Percentiles rank a stretch among this genome's conserved stretches.
Conservation (phyloP, 2,329 filamentous ascomycete species). For the Epichloe sylvatica region DNA sequence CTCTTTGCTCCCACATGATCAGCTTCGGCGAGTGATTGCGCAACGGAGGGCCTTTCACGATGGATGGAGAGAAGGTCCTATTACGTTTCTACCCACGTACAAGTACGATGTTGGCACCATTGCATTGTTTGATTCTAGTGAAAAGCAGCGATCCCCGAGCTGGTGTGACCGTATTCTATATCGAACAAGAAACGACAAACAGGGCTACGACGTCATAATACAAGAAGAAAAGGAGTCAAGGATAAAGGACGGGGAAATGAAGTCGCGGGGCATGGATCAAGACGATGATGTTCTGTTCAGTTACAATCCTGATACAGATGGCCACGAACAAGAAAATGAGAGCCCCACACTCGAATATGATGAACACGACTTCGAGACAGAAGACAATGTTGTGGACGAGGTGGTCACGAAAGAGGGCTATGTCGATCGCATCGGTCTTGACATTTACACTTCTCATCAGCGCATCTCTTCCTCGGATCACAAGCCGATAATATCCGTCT, state of each 20-base stretch:
- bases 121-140: constrained; percentile 84
- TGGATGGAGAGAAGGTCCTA: constrained; percentile 79
- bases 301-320: constrained; percentile 72
- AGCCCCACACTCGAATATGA: constrained; percentile 40
- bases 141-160: constrained; percentile 82
- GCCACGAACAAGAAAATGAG: constrained; percentile 25
- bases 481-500: constrained; percentile 76
- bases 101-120: constrained; percentile 96
- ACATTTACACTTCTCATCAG: constrained; percentile 76
- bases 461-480: constrained; percentile 86
- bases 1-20: constrained; percentile 80
- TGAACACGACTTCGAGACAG: constrained; percentile 36
- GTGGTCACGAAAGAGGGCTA: constrained; percentile 45
- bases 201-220: constrained; percentile 48
- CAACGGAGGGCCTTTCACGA: constrained; percentile 73
- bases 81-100: constrained; percentile 85
- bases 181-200: constrained; percentile 57
- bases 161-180: constrained; percentile 96
- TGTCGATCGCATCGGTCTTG: constrained; percentile 38
- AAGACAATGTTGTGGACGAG: constrained; percentile 25
- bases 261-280: constrained; percentile 59
- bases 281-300: constrained; percentile 82
- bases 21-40: constrained; percentile 61
- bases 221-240: constrained; percentile 52
- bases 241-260: constrained; percentile 74